phyloP scores from a whole-genome alignment of 2,329 filamentous ascomycete genomes.

The Aureobasidium leucospermi region DNA sequence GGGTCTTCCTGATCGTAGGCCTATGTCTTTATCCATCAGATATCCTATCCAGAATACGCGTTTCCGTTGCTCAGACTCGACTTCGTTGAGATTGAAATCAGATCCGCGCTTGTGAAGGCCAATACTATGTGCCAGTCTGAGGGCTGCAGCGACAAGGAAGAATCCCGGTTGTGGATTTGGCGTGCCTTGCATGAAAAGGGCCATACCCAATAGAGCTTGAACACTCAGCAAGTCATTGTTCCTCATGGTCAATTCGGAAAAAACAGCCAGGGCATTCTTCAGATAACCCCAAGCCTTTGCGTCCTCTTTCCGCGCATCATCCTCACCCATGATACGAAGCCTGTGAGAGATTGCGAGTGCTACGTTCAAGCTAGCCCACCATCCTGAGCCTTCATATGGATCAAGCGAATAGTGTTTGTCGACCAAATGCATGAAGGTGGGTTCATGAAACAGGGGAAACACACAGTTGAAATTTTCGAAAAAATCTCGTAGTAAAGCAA shows the following conservation, averaged over 20 bases:
- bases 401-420: conserved; percentile 89
- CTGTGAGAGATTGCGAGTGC: conserved; percentile 89
- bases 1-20: conserved; percentile 63
- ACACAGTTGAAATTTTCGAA: conserved; percentile 99
- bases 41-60: conserved; percentile 73
- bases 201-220: conserved; percentile 87
- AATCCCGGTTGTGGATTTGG: conserved; percentile 94
- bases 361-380: conserved; percentile 97
- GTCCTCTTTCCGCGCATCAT: conserved; percentile 85
- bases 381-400: conserved; percentile 89
- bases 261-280: conserved; percentile 92
- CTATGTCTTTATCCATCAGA: conserved; percentile 66
- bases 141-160: conserved; percentile 82
- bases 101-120: conserved; percentile 90
- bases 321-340: conserved; percentile 88
- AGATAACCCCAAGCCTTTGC: conserved; percentile 91
- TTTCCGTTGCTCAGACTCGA: conserved; percentile 87
- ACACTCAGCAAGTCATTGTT: conserved; percentile 94
- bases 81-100: conserved; percentile 85
- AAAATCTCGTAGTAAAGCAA: conserved; percentile 84
- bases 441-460: conserved; percentile 94
- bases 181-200: conserved; percentile 89
- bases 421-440: conserved; percentile 96
- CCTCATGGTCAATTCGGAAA: conserved; percentile 87
- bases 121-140: conserved; percentile 85